A percentile compares a stretch with the other conserved stretches of the same genome.
These are phyloP conservation scores for Clarkia xantiana DNA, from an alignment of 345 rosid species.

Conservation along the genomic window DNA sequence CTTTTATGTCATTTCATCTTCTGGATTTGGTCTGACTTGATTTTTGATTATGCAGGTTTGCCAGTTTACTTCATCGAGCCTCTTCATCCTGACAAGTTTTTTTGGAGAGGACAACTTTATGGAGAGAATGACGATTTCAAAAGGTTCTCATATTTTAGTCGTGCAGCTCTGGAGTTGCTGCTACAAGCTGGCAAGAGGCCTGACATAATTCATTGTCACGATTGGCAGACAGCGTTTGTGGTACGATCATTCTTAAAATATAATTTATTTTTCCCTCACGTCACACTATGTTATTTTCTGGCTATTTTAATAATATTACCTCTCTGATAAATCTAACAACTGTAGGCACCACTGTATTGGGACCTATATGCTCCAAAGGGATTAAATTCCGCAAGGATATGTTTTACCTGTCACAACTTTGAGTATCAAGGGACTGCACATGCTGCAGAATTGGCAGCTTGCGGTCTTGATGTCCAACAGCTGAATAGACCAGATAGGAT, in stretches of 20 bases:
- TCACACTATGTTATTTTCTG: constrained; percentile 2
- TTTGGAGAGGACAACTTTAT: constrained; percentile 88
- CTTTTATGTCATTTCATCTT: constrained; percentile 7
- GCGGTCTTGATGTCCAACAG: constrained; percentile 81
- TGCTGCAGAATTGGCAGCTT: constrained; percentile 72
- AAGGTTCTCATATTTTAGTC: constrained; percentile 91
- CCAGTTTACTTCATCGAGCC: constrained; percentile 96
- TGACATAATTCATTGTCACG: constrained; percentile 95
- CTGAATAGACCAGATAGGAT: constrained; percentile 89
- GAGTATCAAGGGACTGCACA: constrained; percentile 94
- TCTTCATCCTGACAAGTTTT: constrained; percentile 84
- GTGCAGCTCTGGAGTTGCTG: constrained; percentile 89
- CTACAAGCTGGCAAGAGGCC: constrained; percentile 87
- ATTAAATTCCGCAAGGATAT: constrained; percentile 80
- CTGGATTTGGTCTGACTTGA: constrained; percentile 18
- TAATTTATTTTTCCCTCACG: not conserved
- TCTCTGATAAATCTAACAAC: constrained; percentile 6
- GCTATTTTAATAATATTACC: constrained; percentile 7
- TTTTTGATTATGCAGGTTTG: constrained; percentile 47
- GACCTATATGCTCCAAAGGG: constrained; percentile 89
- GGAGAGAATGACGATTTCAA: constrained; percentile 92
- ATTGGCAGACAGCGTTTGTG: constrained; percentile 99
- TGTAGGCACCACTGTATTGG: constrained; percentile 94
- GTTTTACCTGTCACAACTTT: constrained; percentile 96
- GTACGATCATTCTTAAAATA: constrained; percentile 27